phyloP scores from a whole-genome alignment of 805 yeast genomes.

The Metschnikowia dekortorum region DNA sequence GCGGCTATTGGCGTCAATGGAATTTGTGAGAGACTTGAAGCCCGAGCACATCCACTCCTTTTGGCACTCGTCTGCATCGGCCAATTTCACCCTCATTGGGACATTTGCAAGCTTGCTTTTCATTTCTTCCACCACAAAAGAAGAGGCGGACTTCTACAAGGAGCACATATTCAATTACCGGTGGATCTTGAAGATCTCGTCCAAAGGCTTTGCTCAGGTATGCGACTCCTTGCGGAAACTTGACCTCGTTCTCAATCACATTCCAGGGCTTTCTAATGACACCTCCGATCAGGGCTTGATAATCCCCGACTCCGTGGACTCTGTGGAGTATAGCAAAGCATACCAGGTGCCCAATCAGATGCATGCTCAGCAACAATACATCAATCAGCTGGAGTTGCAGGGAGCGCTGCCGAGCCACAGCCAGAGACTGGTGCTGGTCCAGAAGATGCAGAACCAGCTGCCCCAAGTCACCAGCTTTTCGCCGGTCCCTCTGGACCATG shows the following conservation, averaged over 20 bases:
- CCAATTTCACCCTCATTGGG: constrained; percentile 78
- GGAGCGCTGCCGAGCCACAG: background rate
- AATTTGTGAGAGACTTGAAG: constrained; percentile 67
- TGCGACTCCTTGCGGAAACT: constrained; percentile 68
- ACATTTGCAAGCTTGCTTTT: constrained; percentile 80
- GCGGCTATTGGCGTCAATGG: constrained; percentile 75
- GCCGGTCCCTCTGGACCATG: constrained; percentile 1
- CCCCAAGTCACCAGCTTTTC: background rate
- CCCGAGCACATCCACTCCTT: constrained; percentile 83
- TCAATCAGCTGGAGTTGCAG: background rate
- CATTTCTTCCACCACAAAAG: constrained; percentile 56
- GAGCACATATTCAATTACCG: constrained; percentile 72
- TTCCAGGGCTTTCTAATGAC: constrained; percentile 61
- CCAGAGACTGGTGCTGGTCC: constrained; percentile 2
- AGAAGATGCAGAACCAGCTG: background rate
- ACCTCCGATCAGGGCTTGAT: constrained; percentile 33
- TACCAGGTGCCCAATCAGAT: constrained; percentile 8
- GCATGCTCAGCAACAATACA: constrained; percentile 12
- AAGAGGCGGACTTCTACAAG: constrained; percentile 61
- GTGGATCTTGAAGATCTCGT: constrained; percentile 67
- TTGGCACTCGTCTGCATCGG: constrained; percentile 82
- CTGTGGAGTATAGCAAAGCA: constrained; percentile 18
- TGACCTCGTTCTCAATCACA: constrained; percentile 66
- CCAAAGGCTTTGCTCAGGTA: constrained; percentile 75
- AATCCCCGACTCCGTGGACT: constrained; percentile 31